Evolutionary conservation across 352 stramenopile genomes (phyloP).

Genomic region (Globisporangium carolinianum): DNA sequence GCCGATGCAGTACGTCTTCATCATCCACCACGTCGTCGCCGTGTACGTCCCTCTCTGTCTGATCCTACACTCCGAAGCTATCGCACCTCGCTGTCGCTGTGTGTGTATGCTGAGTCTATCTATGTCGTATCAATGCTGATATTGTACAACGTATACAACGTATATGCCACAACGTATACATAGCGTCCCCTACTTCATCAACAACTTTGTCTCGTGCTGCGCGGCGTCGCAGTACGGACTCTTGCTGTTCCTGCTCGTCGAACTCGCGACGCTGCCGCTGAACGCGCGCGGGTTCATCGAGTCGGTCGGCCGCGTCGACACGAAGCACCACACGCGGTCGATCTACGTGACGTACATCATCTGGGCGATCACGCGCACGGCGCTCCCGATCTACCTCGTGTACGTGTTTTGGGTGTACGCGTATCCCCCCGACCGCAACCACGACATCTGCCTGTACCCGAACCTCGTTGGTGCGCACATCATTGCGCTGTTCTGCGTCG

Average conservation of each 20-base stretch:
- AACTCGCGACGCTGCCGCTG: slow-evolving; percentile 70
- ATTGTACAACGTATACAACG: too few relatives aligned
- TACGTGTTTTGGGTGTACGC: slow-evolving; percentile 67
- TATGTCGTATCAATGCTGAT: too few relatives aligned
- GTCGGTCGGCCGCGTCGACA: slow-evolving; percentile 47
- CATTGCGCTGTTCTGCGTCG: slow-evolving; percentile 76
- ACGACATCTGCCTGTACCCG: slow-evolving; percentile 72
- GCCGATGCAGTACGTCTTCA: slow-evolving; percentile 69
- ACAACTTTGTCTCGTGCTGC: slow-evolving; percentile 83
- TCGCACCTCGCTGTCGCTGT: background rate
- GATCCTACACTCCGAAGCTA: background rate
- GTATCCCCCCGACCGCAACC: slow-evolving; percentile 64
- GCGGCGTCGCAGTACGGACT: slow-evolving; percentile 68
- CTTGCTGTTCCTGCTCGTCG: slow-evolving; percentile 73
- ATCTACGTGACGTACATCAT: slow-evolving; percentile 75
- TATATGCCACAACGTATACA: background rate
- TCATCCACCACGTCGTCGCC: slow-evolving; percentile 73
- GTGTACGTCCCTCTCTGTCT: slow-evolving; percentile 39
- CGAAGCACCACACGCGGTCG: slow-evolving; percentile 55
- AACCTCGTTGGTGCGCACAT: slow-evolving; percentile 70
- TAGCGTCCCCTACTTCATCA: slow-evolving; percentile 78
- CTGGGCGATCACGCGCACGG: slow-evolving; percentile 65
- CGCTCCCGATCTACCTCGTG: slow-evolving; percentile 70
- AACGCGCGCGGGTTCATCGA: slow-evolving; percentile 76
- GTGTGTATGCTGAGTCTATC: background rate